Evolutionary conservation across 2,329 filamentous ascomycete genomes (phyloP), one percentile per base, ranked within the genome.

Genomic region (Plenodomus lindquistii): DNA sequence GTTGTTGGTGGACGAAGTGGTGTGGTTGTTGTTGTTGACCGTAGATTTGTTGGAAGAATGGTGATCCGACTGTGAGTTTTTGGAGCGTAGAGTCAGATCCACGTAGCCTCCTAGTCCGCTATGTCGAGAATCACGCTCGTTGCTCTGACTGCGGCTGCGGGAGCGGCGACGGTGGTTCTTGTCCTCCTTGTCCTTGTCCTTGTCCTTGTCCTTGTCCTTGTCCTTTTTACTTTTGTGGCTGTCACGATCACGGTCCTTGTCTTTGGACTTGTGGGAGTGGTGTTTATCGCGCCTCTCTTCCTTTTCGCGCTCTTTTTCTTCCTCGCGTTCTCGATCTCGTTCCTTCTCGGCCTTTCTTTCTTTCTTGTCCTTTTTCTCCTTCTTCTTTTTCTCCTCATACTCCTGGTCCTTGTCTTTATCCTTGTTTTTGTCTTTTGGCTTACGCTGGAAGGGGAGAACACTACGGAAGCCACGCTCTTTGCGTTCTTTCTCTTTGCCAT

Each of bases 381-480:
- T 62, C 2, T 58, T 52, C 10, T 54, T 50, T 0, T 60, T 54
- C 20, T 57, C 62, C 2, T 57, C 45, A 8, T 57, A 55, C 0
- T 53, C 53, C 24, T 55, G 52, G 2, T 66, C 62, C 38, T 63
- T 64, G 3, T 63, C 62, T 8, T 57, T 59, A 9, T 65, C 62
- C 40, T 61, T 63, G 31, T 66, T 60, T 40, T 60, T 63, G 37
- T 65, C 62, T 37, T 69, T 72, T 22, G 68, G 65, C 50, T 70
- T 71, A 5, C 68, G 66, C 49, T 66, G 61, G 48, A 72, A 72
- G 1, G 67, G 69, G 7, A 73, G 51, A 5, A 77, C 67, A 4
- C 67, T 69, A 8, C 72, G 65, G 40, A 76, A 59, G 5, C 73
- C 67, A 31, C 73, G 69, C 50, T 74, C 66, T 34, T 64, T 72